Conservation (phyloP, 805 yeast species). For the Nakazawaea pomicola region DNA sequence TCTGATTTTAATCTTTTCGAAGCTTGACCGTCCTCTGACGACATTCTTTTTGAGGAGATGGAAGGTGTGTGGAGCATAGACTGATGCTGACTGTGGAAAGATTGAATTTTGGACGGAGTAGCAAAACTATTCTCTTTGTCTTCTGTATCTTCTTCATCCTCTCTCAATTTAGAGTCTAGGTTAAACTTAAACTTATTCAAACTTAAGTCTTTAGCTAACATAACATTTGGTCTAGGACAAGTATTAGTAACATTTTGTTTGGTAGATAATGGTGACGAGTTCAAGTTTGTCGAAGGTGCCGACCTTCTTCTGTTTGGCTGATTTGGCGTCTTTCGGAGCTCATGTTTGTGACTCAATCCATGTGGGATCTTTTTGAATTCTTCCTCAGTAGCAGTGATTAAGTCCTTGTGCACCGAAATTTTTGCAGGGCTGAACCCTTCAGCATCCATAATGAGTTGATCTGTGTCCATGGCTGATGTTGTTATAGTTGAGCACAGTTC, state of each 20-base stretch:
- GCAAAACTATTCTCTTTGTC: slow-evolving; percentile 8
- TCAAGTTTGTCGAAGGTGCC: slow-evolving; percentile 2
- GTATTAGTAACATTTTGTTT: slow-evolving; percentile 23
- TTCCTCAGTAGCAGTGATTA: slow-evolving; percentile 12
- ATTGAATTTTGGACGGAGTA: slow-evolving; percentile 6
- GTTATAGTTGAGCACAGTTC: neutral
- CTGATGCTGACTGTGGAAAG: neutral
- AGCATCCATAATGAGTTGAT: slow-evolving; percentile 10
- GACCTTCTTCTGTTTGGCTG: slow-evolving; percentile 24
- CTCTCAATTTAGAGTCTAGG: slow-evolving; percentile 11
- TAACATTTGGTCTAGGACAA: slow-evolving; percentile 24
- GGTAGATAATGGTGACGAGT: slow-evolving; percentile 5
- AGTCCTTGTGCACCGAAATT: neutral
- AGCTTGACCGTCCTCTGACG: neutral
- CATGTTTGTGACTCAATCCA: slow-evolving; percentile 38
- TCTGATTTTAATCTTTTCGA: slow-evolving; percentile 3
- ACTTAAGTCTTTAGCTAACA: slow-evolving; percentile 1
- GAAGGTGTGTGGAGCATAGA: slow-evolving; percentile 8
- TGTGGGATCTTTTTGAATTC: slow-evolving; percentile 35
- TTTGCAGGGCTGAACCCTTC: slow-evolving; percentile 12
- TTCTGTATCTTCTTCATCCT: neutral
- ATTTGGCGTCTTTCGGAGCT: neutral
- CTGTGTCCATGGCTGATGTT: slow-evolving; percentile 10
- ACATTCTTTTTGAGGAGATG: slow-evolving; percentile 5
- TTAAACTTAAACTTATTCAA: slow-evolving; percentile 7